phyloP scores from a whole-genome alignment of 2,329 filamentous ascomycete genomes.

The Paecilomyces fulvus region DNA sequence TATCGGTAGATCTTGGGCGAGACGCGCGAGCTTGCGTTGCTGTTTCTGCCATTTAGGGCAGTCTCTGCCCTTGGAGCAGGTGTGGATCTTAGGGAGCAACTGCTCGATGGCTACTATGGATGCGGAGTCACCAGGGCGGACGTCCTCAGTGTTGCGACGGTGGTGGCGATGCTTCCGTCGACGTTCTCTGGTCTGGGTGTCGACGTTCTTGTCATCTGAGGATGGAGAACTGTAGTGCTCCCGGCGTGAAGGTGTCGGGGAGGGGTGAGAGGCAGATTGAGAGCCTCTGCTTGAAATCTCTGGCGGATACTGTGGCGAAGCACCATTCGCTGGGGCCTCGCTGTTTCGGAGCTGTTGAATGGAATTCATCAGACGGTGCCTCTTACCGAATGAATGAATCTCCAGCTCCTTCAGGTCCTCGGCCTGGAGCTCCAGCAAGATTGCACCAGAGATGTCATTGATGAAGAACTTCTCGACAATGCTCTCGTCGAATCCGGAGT shows the following conservation, averaged over 20 bases:
- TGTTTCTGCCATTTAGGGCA: conserved; percentile 77
- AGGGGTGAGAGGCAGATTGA: not conserved
- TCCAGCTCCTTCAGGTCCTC: conserved; percentile 63
- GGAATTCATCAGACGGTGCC: conserved; percentile 51
- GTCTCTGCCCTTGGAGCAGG: conserved; percentile 76
- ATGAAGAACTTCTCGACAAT: conserved; percentile 77
- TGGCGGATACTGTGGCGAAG: not conserved
- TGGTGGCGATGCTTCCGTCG: conserved; percentile 17
- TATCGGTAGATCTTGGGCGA: conserved; percentile 68
- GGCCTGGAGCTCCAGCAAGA: conserved; percentile 84
- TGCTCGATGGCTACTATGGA: conserved; percentile 92
- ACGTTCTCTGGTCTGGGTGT: conserved; percentile 4
- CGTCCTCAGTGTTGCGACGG: conserved; percentile 46
- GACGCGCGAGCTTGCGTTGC: conserved; percentile 65
- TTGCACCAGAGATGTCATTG: conserved; percentile 85
- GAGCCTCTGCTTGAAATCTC: not conserved
- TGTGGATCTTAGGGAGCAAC: conserved; percentile 72
- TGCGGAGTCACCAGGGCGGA: conserved; percentile 72
- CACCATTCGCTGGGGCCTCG: not conserved
- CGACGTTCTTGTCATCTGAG: not conserved
- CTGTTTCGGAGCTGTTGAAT: conserved; percentile 45
- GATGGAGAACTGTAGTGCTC: not conserved
- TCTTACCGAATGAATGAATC: conserved; percentile 56
- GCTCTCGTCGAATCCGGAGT: conserved; percentile 66
- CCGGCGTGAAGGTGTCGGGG: not conserved